A percentile compares a stretch with the other conserved stretches of the same genome.
phyloP scores from a whole-genome alignment of 2,329 filamentous ascomycete genomes.

The Fusarium lateritium region DNA sequence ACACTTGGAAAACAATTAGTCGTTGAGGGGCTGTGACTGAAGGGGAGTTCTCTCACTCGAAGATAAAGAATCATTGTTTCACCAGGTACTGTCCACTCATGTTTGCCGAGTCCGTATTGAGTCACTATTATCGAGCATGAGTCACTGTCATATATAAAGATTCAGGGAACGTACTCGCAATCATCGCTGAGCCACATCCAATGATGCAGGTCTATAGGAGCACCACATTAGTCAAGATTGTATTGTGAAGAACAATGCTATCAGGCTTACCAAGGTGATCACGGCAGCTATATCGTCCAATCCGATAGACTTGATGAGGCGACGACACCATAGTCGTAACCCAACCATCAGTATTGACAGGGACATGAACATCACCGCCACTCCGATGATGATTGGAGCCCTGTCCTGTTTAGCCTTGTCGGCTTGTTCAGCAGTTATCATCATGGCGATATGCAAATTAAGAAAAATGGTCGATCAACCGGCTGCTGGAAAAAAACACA shows the following conservation, averaged over 20 bases:
- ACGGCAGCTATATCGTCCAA: conserved; percentile 29
- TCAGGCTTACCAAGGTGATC: conserved; percentile 10
- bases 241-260: accelerated
- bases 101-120: conserved; percentile 33
- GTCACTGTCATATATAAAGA: accelerated
- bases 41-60: background rate
- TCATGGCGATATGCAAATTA: background rate
- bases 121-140: conserved; percentile 35
- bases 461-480: background rate
- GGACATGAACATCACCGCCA: conserved; percentile 11
- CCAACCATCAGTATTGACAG: conserved; percentile 21
- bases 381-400: background rate
- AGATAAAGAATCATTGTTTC: conserved; percentile 2
- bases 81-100: conserved; percentile 17
- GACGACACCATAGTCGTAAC: conserved; percentile 32
- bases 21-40: accelerated
- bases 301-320: conserved; percentile 3
- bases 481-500: background rate
- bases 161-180: conserved; percentile 16
- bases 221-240: background rate
- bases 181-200: conserved; percentile 23
- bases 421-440: background rate
- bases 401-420: background rate
- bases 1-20: background rate
- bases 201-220: conserved; percentile 6